Conservation (phyloP, 345 rosid species). For the Eucalyptus pumila region DNA sequence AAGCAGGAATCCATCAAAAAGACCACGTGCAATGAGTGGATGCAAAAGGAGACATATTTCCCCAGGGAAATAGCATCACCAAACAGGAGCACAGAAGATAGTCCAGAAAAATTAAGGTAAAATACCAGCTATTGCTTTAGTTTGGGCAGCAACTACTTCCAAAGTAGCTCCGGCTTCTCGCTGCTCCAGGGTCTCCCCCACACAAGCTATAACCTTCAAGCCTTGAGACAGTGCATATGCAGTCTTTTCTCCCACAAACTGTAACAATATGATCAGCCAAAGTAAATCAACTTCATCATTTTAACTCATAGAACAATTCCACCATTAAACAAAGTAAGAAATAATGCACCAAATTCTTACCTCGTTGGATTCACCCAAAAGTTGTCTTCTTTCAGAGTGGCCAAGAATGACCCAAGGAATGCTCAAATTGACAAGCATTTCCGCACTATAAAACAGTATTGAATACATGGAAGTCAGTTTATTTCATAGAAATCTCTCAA, state of each 20-base stretch:
- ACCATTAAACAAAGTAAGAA: neutral
- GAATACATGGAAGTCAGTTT: neutral
- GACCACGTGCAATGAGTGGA: neutral
- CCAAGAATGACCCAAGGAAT: conserved; percentile 95
- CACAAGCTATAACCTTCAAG: conserved; percentile 87
- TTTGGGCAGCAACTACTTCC: conserved; percentile 90
- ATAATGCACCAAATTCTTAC: conserved; percentile 9
- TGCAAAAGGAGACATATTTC: neutral
- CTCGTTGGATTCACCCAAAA: conserved; percentile 64
- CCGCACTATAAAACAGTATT: conserved; percentile 37
- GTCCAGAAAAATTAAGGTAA: neutral
- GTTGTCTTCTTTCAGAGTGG: conserved; percentile 79
- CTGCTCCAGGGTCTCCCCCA: conserved; percentile 91
- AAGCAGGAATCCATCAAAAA: neutral
- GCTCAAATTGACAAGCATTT: conserved; percentile 76
- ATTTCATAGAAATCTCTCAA: neutral
- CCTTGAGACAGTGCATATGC: conserved; percentile 90
- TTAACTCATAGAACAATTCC: neutral
- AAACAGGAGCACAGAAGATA: neutral
- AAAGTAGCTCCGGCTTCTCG: conserved; percentile 74
- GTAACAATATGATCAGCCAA: conserved; percentile 2
- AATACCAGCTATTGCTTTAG: conserved; percentile 84
- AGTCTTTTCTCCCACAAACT: conserved; percentile 91
- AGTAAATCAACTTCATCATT: neutral
- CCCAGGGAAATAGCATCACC: neutral